Base-by-base conservation (phyloP, 139 green algal species). In the Chlamydomonas sp. region DNA sequence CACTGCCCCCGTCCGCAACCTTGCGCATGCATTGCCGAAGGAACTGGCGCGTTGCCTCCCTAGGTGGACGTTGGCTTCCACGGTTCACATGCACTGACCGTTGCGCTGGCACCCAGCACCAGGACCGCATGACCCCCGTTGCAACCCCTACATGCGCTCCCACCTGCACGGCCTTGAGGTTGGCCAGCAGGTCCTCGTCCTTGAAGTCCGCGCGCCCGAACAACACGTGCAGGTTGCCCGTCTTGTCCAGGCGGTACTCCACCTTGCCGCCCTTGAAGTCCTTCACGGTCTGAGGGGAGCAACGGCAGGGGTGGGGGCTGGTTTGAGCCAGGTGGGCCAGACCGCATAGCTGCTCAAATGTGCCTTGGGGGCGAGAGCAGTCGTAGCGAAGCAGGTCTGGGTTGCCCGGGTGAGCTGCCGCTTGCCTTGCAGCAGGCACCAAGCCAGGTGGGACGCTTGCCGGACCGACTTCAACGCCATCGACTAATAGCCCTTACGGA, bases 221-320 rank as follows among this genome's bases (percentile, higher is more conserved):
- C 68, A 95, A 93, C 66, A 99, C 90, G 92, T 99, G 98, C 77
- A 99, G 92, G 92, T 99, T 99, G 81, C 98, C 98, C 0, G 93
- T 94, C 93, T 99, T 99, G 95, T 99, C 98, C 85, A 98, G 94
- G 12, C 98, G 93, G 94, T 99, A 99, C 94, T 99, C 98, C 74
- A 99, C 98, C 93, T 99, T 99, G 90, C 98, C 98, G 20, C 97
- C 97, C 96, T 99, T 99, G 94, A 99, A 99, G 81, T 99, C 98
- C 85, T 94, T 96, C 2, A 99, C 95, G 10, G 98, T 97, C 96
- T 99, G 95, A 9, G 85, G 59, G 60, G 8, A 7, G 4, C 16
- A 4, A 20, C 31, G 71, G 71, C 14, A 20, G 71, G 71, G 12
- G 9, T 49, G 71, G 10, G 71, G 10, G 71, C 15, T 16, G 71